Percentiles rank a stretch among this genome's conserved stretches.
Conservation (phyloP, 768 basidiomycete genomes). For the Butyriboletus loyo region DNA sequence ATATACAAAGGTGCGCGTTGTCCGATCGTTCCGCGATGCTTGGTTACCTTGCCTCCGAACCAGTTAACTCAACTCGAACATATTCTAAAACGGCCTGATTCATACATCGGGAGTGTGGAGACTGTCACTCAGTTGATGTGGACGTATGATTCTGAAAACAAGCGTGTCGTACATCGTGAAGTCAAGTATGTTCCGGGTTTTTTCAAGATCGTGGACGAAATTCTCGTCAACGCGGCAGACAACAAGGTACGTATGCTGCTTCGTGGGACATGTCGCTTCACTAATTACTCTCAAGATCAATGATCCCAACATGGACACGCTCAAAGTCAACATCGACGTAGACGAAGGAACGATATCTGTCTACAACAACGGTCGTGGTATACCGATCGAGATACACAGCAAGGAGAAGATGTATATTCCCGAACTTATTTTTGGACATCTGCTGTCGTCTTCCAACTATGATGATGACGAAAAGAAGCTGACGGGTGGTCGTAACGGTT, state of each 20-base stretch:
- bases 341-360: conserved; percentile 87
- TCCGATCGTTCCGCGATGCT: neutral
- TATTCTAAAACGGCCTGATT: conserved; percentile 86
- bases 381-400: conserved; percentile 94
- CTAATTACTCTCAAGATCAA: conserved; percentile 64
- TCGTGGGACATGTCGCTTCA: neutral
- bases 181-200: conserved; percentile 95
- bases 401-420: conserved; percentile 95
- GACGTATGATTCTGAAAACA: conserved; percentile 84
- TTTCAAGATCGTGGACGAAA: conserved; percentile 99
- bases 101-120: conserved; percentile 96
- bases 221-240: conserved; percentile 97
- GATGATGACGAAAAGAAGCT: conserved; percentile 99
- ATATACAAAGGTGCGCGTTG: conserved; percentile 74
- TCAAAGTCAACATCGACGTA: conserved; percentile 84
- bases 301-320: conserved; percentile 83
- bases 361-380: conserved; percentile 93
- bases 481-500: conserved; percentile 97
- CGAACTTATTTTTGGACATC: conserved; percentile 94
- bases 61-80: conserved; percentile 96
- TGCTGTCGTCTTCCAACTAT: conserved; percentile 93
- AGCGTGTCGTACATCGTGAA: conserved; percentile 79
- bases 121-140: conserved; percentile 85
- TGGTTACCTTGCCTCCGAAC: neutral
- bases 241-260: conserved; percentile 74